Evolutionary conservation across 2,329 filamentous ascomycete species (phyloP).

Genomic region (Bertia moriformis): DNA sequence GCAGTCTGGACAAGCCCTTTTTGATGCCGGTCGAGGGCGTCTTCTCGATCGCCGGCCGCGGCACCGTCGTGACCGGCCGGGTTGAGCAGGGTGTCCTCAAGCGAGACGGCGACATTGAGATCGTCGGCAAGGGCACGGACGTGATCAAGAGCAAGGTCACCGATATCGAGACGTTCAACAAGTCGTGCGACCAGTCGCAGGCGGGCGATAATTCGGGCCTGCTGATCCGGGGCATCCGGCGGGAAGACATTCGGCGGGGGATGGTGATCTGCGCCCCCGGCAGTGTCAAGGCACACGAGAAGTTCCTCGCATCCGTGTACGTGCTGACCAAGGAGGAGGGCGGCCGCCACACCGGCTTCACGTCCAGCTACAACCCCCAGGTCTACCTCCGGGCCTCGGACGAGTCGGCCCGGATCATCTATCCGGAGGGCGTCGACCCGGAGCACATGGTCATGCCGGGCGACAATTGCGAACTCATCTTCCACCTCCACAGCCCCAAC

Average conservation of each 20-base stretch:
- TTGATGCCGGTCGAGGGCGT: constrained; percentile 95
- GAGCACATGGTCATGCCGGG: constrained; percentile 89
- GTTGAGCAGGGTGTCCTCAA: constrained; percentile 91
- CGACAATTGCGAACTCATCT: constrained; percentile 97
- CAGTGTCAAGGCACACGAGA: constrained; percentile 68
- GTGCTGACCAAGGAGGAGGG: constrained; percentile 96
- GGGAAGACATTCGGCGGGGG: constrained; percentile 84
- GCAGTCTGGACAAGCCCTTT: constrained; percentile 96
- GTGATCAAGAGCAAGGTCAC: constrained; percentile 98
- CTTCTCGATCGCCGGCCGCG: constrained; percentile 81
- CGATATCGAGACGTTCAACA: constrained; percentile 99
- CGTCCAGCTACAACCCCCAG: constrained; percentile 91
- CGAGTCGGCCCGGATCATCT: constrained; percentile 63
- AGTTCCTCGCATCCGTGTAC: constrained; percentile 94
- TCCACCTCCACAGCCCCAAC: constrained; percentile 69
- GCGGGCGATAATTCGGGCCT: constrained; percentile 98
- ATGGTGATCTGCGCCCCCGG: constrained; percentile 86
- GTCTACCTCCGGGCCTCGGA: constrained; percentile 89
- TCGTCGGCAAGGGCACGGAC: constrained; percentile 70
- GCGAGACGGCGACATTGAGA: constrained; percentile 86
- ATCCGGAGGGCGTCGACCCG: constrained; percentile 69
- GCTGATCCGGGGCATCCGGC: constrained; percentile 85
- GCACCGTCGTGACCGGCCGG: constrained; percentile 90
- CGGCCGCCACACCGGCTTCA: constrained; percentile 90
- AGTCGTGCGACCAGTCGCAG: constrained; percentile 90